Percentiles rank a stretch among this genome's conserved stretches.
Evolutionary conservation across 805 yeast species (phyloP).

Genomic region (Spathaspora arborariae): DNA sequence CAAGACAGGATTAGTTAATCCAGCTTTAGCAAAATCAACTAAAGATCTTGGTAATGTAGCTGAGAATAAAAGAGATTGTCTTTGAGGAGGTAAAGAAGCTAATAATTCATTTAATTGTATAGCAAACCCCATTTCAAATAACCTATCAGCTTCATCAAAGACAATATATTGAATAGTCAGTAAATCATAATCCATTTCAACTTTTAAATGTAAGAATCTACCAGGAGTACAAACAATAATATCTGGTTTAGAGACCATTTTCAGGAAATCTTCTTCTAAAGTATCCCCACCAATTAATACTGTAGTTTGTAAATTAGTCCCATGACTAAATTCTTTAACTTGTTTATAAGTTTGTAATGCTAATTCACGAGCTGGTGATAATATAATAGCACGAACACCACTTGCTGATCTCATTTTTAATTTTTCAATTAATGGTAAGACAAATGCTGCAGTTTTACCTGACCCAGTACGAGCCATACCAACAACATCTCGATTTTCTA

Average conservation of each 20-base stretch:
- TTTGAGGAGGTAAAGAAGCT: conserved; percentile 71
- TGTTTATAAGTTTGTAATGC: conserved; percentile 90
- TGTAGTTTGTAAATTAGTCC: conserved; percentile 77
- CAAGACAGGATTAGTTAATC: conserved; percentile 84
- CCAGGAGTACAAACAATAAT: conserved; percentile 97
- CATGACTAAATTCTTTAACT: conserved; percentile 80
- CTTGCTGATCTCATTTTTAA: conserved; percentile 80
- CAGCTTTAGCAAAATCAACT: conserved; percentile 97
- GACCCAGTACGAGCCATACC: conserved; percentile 99
- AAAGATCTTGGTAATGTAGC: conserved; percentile 92
- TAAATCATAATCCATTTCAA: conserved; percentile 89
- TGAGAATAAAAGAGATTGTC: conserved; percentile 88
- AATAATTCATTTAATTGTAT: conserved; percentile 89
- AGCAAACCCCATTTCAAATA: conserved; percentile 94
- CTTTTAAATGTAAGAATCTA: conserved; percentile 89
- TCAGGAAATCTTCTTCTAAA: conserved; percentile 90
- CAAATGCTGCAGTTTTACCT: conserved; percentile 97
- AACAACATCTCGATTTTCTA: conserved; percentile 88
- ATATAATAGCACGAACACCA: conserved; percentile 83
- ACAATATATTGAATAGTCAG: conserved; percentile 83
- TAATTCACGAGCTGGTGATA: conserved; percentile 94
- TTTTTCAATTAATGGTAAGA: conserved; percentile 83
- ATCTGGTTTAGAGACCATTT: conserved; percentile 94
- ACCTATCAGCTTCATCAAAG: conserved; percentile 95
- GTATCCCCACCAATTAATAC: conserved; percentile 97